Evolutionary conservation across 2,329 filamentous ascomycete species (phyloP).

Genomic region (Stromatinia cepivora): DNA sequence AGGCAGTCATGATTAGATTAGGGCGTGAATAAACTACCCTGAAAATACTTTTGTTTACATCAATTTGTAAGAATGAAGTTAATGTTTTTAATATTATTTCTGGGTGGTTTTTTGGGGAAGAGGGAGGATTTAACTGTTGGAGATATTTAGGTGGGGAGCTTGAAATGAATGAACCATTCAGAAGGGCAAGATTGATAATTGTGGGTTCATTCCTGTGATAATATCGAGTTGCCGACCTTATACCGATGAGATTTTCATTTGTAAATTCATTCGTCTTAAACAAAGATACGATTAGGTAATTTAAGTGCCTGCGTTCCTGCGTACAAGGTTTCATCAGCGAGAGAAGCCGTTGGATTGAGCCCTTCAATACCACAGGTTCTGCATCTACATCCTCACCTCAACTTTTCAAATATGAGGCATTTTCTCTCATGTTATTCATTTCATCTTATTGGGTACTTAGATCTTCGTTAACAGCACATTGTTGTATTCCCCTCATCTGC

Average conservation of each 20-base stretch:
- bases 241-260: conserved; percentile 18
- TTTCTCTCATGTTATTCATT: not conserved
- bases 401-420: not conserved
- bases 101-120: not conserved
- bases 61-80: conserved; percentile 4
- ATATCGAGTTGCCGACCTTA: not conserved
- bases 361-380: no score
- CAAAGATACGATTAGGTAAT: no score
- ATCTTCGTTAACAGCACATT: not conserved
- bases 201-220: not conserved
- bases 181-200: conserved; percentile 4
- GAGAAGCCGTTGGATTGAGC: no score
- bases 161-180: conserved; percentile 1
- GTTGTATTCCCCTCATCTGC: not conserved
- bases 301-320: no score
- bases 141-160: conserved; percentile 7
- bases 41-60: conserved; percentile 12
- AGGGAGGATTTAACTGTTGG: not conserved
- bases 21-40: not conserved
- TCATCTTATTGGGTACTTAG: not conserved
- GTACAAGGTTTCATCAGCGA: no score
- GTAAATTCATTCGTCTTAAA: not conserved
- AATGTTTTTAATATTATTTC: conserved; percentile 3
- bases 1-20: conserved; percentile 17
- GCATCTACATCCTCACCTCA: not conserved